phyloP scores from a whole-genome alignment of 1,139 yeast genomes.

The Pneumocystis canis region DNA sequence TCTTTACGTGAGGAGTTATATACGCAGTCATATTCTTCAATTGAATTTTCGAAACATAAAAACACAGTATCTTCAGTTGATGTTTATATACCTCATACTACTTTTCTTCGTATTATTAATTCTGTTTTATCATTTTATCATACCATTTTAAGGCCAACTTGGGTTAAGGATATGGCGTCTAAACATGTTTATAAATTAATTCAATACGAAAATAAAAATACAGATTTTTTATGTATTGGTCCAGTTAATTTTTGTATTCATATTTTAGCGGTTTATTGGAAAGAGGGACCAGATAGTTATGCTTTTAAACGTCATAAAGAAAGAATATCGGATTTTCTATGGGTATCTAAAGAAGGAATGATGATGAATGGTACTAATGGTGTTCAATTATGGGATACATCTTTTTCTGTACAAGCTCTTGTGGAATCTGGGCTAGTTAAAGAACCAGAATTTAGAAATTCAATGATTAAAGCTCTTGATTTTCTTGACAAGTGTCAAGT shows the following conservation, averaged over 20 bases:
- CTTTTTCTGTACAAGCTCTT: constrained; percentile 75
- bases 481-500: constrained; percentile 45
- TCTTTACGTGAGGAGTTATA: constrained; percentile 69
- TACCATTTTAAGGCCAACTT: constrained; percentile 53
- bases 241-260: constrained; percentile 86
- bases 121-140: constrained; percentile 48
- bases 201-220: constrained; percentile 59
- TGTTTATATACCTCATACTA: constrained; percentile 82
- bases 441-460: constrained; percentile 40
- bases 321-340: constrained; percentile 62
- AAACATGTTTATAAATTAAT: constrained; percentile 46
- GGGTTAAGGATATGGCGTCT: constrained; percentile 46
- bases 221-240: constrained; percentile 75
- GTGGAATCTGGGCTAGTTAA: constrained; percentile 70
- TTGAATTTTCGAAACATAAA: constrained; percentile 56
- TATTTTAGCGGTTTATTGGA: constrained; percentile 50
- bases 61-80: constrained; percentile 86
- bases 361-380: constrained; percentile 96
- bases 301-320: constrained; percentile 42
- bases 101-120: constrained; percentile 50
- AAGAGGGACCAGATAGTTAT: constrained; percentile 56
- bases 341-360: constrained; percentile 83
- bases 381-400: constrained; percentile 92
- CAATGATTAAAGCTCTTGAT: constrained; percentile 48
- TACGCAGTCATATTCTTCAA: constrained; percentile 43